A percentile compares a stretch with the other conserved stretches of the same genome.
These are phyloP conservation scores for Lipomyces kockii DNA, from an alignment of 805 yeast species.

Conservation along the genomic window DNA sequence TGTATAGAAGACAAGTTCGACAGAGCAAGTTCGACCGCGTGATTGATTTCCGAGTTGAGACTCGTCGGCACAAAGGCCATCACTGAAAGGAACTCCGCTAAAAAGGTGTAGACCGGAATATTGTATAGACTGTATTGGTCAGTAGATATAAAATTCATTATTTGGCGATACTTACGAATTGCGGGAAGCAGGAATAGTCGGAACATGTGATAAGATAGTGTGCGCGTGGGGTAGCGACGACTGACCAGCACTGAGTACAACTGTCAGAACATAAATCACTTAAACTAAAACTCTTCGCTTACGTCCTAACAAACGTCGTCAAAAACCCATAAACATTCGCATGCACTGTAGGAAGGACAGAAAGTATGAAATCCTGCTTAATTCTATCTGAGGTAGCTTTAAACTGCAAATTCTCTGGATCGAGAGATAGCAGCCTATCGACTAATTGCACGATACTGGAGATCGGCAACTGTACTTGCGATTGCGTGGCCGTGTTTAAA, in stretches of 20 bases:
- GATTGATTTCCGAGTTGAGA: conserved; percentile 17
- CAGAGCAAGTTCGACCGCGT: conserved; percentile 23
- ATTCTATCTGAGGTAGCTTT: conserved; percentile 16
- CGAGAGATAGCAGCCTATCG: conserved; percentile 20
- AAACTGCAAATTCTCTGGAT: conserved; percentile 12
- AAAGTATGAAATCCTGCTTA: conserved; percentile 21
- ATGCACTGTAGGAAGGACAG: conserved; percentile 24
- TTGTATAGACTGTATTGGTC: conserved; percentile 1
- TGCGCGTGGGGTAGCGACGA: conserved; percentile 20
- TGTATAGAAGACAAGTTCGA: conserved; percentile 11
- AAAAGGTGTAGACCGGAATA: conserved; percentile 25
- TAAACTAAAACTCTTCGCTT: background rate
- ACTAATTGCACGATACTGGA: conserved; percentile 12
- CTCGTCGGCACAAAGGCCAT: conserved; percentile 16
- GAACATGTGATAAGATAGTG: conserved; percentile 14
- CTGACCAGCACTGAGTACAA: conserved; percentile 8
- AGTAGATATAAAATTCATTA: background rate
- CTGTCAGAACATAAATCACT: background rate
- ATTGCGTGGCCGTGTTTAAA: conserved; percentile 7
- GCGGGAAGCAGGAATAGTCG: background rate
- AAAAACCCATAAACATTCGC: conserved; percentile 24
- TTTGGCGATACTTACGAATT: conserved; percentile 3
- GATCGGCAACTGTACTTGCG: conserved; percentile 26
- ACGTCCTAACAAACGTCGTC: conserved; percentile 13
- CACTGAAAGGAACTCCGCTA: conserved; percentile 9